A percentile compares a stretch with the other conserved stretches of the same genome.
Conservation (phyloP, 176 grass and related monocot species). For the Raddia guianensis region DNA sequence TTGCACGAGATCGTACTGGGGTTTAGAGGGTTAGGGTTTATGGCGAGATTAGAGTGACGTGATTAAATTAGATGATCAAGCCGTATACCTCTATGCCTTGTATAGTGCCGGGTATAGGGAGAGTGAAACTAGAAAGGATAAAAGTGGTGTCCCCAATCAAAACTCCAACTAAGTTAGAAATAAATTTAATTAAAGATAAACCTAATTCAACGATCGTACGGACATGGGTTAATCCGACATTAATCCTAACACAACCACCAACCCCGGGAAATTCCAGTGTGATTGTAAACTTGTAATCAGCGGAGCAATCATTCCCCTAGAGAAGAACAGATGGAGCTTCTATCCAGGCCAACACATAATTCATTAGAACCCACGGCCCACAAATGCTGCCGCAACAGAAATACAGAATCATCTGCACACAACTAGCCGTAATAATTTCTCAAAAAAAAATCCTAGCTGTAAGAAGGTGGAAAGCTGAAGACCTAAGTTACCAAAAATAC, state of each 20-base stretch:
- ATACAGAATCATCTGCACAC: conserved; percentile 43
- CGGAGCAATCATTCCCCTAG: not conserved
- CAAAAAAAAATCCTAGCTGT: conserved; percentile 17
- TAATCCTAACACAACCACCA: not conserved
- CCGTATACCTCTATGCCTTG: too few relatives aligned
- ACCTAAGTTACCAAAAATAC: conserved; percentile 12
- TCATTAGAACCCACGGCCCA: conserved; percentile 27
- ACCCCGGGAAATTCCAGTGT: not conserved
- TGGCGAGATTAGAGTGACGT: too few relatives aligned
- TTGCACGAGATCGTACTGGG: too few relatives aligned
- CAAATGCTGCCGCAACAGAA: conserved; percentile 16
- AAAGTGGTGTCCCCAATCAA: too few relatives aligned
- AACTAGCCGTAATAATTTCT: conserved; percentile 31
- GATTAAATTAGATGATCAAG: too few relatives aligned
- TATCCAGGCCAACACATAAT: conserved; percentile 27
- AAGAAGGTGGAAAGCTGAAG: conserved; percentile 31
- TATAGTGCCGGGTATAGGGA: too few relatives aligned
- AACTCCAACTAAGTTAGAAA: too few relatives aligned
- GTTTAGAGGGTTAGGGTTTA: too few relatives aligned
- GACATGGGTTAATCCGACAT: too few relatives aligned
- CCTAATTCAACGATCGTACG: too few relatives aligned
- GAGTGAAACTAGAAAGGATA: too few relatives aligned
- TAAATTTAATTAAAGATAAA: too few relatives aligned
- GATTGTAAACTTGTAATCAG: not conserved
- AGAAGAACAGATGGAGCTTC: conserved; percentile 14